These are phyloP conservation scores for Jamesozyma rosinii DNA, from an alignment of 805 yeast species.

Conservation along the genomic window DNA sequence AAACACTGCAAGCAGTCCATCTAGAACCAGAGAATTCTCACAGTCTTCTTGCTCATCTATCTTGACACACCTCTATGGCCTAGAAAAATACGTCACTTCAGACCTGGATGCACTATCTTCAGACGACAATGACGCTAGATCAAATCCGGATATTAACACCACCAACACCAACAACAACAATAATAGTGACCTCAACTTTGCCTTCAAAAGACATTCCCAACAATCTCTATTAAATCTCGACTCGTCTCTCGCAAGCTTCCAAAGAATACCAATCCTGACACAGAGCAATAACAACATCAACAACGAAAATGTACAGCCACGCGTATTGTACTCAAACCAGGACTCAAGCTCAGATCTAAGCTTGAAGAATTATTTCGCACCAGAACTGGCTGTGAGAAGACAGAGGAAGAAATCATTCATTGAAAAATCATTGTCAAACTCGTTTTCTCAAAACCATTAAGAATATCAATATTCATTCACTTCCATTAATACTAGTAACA, in stretches of 20 bases:
- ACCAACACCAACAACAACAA: not conserved
- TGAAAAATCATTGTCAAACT: conserved; percentile 16
- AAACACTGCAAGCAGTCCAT: not conserved
- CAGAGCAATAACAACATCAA: no score
- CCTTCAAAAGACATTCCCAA: not conserved
- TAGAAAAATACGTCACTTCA: conserved; percentile 23
- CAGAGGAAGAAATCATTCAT: conserved; percentile 17
- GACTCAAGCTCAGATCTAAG: conserved; percentile 5
- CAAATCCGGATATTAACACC: not conserved
- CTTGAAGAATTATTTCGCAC: not conserved
- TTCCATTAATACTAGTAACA: no score
- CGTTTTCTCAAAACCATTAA: conserved; percentile 9
- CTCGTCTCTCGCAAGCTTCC: not conserved
- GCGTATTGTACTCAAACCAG: not conserved
- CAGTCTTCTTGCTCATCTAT: conserved; percentile 16
- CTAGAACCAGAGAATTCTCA: conserved; percentile 6
- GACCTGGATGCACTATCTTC: conserved; percentile 21
- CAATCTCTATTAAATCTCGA: not conserved
- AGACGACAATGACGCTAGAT: conserved; percentile 1
- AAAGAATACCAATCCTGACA: not conserved
- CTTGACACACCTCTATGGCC: conserved; percentile 23
- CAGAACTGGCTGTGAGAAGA: not conserved
- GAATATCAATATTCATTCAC: no score
- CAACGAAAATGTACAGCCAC: not conserved
- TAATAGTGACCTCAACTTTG: not conserved